These are phyloP conservation scores for Ophiostoma angusticollis DNA, from an alignment of 2,329 filamentous ascomycete genomes.

Conservation along the genomic window DNA sequence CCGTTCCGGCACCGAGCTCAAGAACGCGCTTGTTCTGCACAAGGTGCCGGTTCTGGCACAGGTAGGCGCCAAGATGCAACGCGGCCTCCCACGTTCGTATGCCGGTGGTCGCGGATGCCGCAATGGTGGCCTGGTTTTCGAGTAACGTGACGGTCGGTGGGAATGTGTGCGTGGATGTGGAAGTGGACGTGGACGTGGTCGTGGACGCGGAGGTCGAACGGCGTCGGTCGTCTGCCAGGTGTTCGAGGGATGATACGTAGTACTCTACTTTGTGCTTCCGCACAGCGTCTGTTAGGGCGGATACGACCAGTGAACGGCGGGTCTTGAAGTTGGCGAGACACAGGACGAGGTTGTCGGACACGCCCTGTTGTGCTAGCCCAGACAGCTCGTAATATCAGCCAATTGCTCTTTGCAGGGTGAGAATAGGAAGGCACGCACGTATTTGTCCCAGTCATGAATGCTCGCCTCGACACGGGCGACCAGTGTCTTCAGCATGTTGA, in stretches of 20 bases:
- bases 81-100: conserved; percentile 73
- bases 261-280: conserved; percentile 67
- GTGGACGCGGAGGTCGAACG: no score
- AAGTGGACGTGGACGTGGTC: no score
- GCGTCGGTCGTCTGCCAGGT: no score
- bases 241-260: conserved; percentile 27
- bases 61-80: conserved; percentile 57
- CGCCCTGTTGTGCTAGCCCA: conserved; percentile 44
- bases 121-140: conserved; percentile 56
- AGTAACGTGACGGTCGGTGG: conserved; percentile 41
- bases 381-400: background rate
- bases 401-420: background rate
- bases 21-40: conserved; percentile 47
- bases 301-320: conserved; percentile 50
- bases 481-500: conserved; percentile 61
- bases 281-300: conserved; percentile 45
- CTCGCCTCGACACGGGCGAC: conserved; percentile 56
- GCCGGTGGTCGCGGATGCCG: conserved; percentile 60
- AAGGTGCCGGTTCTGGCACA: conserved; percentile 35
- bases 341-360: conserved; percentile 68
- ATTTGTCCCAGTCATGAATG: conserved; percentile 69
- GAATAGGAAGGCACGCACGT: conserved; percentile 48
- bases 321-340: conserved; percentile 51
- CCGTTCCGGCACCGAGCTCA: conserved; percentile 66
- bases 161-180: conserved; percentile 15